Percentiles rank a stretch among this genome's conserved stretches.
phyloP scores from a whole-genome alignment of 805 yeast genomes.

The Teunomyces cretensis region DNA sequence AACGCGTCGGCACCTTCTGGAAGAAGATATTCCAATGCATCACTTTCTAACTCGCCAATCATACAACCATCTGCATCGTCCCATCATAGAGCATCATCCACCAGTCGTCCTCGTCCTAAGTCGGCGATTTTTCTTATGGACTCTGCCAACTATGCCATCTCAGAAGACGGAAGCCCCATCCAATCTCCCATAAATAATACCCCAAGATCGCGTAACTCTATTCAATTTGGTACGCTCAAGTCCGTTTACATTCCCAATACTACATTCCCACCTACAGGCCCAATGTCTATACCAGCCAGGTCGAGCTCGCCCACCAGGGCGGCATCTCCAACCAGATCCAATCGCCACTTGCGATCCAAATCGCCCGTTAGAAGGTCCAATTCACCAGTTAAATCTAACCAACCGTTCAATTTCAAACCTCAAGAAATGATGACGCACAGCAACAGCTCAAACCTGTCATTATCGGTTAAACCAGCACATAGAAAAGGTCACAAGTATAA shows the following conservation, averaged over 20 bases:
- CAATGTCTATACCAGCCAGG: slow-evolving; percentile 14
- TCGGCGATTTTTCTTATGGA: slow-evolving; percentile 36
- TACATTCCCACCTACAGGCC: slow-evolving; percentile 21
- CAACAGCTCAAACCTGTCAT: slow-evolving; percentile 22
- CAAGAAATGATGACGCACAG: slow-evolving; percentile 39
- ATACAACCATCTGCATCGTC: slow-evolving; percentile 14
- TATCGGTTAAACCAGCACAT: slow-evolving; percentile 54
- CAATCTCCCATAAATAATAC: slow-evolving; percentile 16
- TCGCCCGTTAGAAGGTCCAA: slow-evolving; percentile 26
- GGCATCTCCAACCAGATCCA: slow-evolving; percentile 25
- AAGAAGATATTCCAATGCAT: slow-evolving; percentile 10
- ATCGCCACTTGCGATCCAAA: slow-evolving; percentile 27
- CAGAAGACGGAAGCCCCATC: slow-evolving; percentile 25
- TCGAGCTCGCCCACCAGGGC: slow-evolving; percentile 30
- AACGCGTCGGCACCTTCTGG: slow-evolving; percentile 2
- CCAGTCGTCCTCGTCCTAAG: slow-evolving; percentile 29
- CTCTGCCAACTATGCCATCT: slow-evolving; percentile 22
- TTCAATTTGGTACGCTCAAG: slow-evolving; percentile 14
- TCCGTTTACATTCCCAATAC: slow-evolving; percentile 17
- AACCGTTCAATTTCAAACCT: slow-evolving; percentile 68
- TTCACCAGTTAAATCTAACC: slow-evolving; percentile 24
- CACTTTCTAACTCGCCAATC: slow-evolving; percentile 22
- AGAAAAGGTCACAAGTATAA: slow-evolving; percentile 95
- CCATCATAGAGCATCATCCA: slow-evolving; percentile 9
- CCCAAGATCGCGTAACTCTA: slow-evolving; percentile 21